Conservation (phyloP, 2,329 filamentous ascomycete genomes). For the Pleurostoma richardsiae region DNA sequence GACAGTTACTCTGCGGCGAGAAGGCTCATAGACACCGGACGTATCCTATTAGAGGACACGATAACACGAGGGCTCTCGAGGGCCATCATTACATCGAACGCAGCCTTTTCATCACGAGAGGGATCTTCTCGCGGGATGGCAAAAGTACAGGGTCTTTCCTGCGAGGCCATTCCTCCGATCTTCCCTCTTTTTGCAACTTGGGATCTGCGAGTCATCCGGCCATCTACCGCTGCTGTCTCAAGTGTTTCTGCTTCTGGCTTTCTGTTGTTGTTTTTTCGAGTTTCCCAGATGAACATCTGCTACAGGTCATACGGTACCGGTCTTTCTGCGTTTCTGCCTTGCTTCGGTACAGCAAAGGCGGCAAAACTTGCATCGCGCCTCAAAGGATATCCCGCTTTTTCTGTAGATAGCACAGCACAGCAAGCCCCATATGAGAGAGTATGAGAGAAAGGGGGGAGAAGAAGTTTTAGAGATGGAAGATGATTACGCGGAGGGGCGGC, state of each 20-base stretch:
- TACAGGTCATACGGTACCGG: neutral
- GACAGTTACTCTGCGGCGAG: no score
- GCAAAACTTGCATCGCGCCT: constrained; percentile 2
- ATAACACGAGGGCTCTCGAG: no score
- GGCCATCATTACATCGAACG: no score
- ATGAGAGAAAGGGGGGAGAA: no score
- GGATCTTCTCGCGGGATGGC: constrained; percentile 10
- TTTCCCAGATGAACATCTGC: neutral
- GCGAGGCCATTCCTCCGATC: no score
- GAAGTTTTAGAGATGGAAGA: no score
- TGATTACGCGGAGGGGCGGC: no score
- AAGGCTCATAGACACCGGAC: no score
- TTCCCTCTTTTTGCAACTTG: constrained; percentile 7
- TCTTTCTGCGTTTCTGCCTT: neutral
- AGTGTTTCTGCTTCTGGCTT: neutral
- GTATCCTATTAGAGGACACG: no score
- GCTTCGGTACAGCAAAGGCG: neutral
- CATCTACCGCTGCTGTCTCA: neutral
- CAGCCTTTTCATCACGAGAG: neutral
- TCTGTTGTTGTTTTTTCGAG: neutral
- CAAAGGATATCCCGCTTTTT: constrained; percentile 19
- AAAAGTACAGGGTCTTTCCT: neutral
- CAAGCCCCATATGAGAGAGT: no score
- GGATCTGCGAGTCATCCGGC: neutral
- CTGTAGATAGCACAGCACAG: constrained; percentile 15